A percentile compares a stretch with the other conserved stretches of the same genome.
Conservation (phyloP, 331 rosid species). For the Cydonia oblonga region DNA sequence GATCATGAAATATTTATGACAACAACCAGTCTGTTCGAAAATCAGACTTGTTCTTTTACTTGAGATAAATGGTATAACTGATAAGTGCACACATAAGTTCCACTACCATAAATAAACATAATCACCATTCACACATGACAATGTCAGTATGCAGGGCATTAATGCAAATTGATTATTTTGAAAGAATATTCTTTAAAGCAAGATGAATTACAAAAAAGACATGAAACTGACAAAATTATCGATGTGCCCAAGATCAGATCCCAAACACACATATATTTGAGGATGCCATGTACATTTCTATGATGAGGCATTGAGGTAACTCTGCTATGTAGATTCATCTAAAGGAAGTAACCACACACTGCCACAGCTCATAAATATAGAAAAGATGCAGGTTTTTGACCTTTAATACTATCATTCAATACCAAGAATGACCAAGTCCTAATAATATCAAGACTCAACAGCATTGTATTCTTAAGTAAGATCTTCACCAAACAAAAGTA, state of each 20-base stretch:
- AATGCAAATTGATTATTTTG: background rate
- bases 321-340: background rate
- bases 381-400: background rate
- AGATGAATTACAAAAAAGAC: background rate
- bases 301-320: background rate
- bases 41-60: background rate
- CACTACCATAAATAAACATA: background rate
- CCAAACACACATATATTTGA: background rate
- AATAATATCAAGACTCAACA: background rate
- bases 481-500: conserved; percentile 10
- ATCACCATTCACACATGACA: background rate
- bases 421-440: background rate
- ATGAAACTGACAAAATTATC: no score
- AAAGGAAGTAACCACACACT: background rate
- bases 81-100: background rate
- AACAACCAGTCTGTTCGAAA: background rate
- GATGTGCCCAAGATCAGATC: background rate
- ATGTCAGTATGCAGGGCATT: background rate
- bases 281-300: background rate
- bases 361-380: background rate
- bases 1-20: background rate
- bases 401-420: background rate
- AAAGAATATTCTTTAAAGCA: background rate
- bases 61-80: background rate
- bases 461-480: background rate